Evolutionary conservation across 2,329 filamentous ascomycete species (phyloP), one percentile per base, ranked within the genome.

Genomic region (Paraconiothyrium brasiliense): DNA sequence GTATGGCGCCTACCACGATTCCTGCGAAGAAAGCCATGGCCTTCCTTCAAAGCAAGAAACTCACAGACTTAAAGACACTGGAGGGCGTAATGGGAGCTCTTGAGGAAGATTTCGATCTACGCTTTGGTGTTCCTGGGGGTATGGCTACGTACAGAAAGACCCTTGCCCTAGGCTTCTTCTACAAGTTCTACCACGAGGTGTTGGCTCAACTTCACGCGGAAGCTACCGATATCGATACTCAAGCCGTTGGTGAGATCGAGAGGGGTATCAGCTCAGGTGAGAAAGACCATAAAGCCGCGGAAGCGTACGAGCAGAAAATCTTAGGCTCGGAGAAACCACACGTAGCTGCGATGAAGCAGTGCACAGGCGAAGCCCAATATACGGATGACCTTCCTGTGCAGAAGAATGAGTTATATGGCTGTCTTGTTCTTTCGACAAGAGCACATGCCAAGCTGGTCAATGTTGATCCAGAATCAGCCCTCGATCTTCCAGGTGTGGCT

Each of bases 81-180:
- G 94, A 99, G 78, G 94, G 92, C 1, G 87, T 90, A 6, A 97
- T 98, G 92, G 91, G 88, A 68, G 91, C 92, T 0, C 83, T 99
- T n/a, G 94, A 93, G 65, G 84, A 87, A 55, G 95, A 98, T 73
- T 99, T 99, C 72, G 88, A 96, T 75, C 84, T 99, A 34, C 85
- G 87, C 4, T 98, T 97, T 71, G 90, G 93, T 57, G 95, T 99
- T 0, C 95, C 94, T 0, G 95, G 95, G 67, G 95, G 95, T 41
- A 99, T 99, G 95, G 94, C 95, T 0, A 97, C 93, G 1, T 99
- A 98, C 75, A 86, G 95, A 32, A 97, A 95, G 76, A 92, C 93
- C 0, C 82, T 99, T 9, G 94, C 95, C 0, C 83, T 98, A 56
- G 90, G 94, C 2, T 97, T 99, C 84, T 98, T 98, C 80, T 98